A percentile compares a stretch with the other conserved stretches of the same genome.
Evolutionary conservation across 1,284 basidiomycete species (phyloP).

Genomic region (Papiliotrema laurentii): DNA sequence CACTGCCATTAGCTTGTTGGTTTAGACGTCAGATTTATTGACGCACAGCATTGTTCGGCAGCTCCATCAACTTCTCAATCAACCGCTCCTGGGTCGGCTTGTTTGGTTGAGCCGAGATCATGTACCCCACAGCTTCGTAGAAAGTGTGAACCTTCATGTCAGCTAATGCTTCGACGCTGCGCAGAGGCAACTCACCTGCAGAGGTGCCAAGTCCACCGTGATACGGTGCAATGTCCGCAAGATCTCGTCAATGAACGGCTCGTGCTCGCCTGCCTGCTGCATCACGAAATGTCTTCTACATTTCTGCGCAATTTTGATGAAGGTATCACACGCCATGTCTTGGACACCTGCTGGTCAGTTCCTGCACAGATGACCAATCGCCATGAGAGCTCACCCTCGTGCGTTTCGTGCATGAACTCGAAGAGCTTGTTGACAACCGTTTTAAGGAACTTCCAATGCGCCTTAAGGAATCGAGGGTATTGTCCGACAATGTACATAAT

Average conservation of each 20-base stretch:
- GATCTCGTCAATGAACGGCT: slow-evolving; percentile 98
- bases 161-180: background rate
- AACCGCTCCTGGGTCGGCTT: slow-evolving; percentile 94
- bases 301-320: slow-evolving; percentile 99
- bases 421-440: slow-evolving; percentile 99
- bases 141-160: slow-evolving; percentile 74
- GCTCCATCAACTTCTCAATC: slow-evolving; percentile 92
- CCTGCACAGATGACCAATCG: slow-evolving; percentile 1
- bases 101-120: slow-evolving; percentile 99
- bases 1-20: slow-evolving; percentile 62
- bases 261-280: slow-evolving; percentile 94
- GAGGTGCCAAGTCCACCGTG: slow-evolving; percentile 90
- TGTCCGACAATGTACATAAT: slow-evolving; percentile 99
- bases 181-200: slow-evolving; percentile 61
- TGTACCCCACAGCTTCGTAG: slow-evolving; percentile 97
- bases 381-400: slow-evolving; percentile 66
- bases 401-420: slow-evolving; percentile 99
- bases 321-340: slow-evolving; percentile 99
- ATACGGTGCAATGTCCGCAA: slow-evolving; percentile 86
- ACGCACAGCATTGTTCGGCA: slow-evolving; percentile 89
- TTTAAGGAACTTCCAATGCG: slow-evolving; percentile 99
- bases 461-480: slow-evolving; percentile 98
- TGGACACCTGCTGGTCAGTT: slow-evolving; percentile 70
- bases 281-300: slow-evolving; percentile 98
- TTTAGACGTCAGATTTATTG: too few species aligned